A percentile compares a stretch with the other conserved stretches of the same genome.
Evolutionary conservation across 176 grass and related monocot genomes (phyloP).

Genomic region (Juncus inflexus): DNA sequence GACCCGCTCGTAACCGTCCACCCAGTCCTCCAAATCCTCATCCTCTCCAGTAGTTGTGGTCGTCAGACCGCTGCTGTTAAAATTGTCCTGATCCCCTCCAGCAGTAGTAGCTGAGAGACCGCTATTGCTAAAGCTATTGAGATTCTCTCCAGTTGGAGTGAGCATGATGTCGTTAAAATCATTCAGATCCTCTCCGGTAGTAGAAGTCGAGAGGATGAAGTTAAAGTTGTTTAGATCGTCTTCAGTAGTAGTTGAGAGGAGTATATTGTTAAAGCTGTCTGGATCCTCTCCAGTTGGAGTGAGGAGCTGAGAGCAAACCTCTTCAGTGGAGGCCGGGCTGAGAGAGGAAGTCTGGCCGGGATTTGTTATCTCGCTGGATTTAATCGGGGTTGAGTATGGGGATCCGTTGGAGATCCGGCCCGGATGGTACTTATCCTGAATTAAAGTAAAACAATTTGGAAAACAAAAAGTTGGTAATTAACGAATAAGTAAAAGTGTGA

Average conservation of each 20-base stretch:
- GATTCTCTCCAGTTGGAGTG: too few species aligned
- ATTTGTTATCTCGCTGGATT: slow-evolving; percentile 28
- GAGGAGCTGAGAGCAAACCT: slow-evolving; percentile 63
- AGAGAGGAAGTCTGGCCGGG: slow-evolving; percentile 31
- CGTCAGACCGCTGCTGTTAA: not conserved
- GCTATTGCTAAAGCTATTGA: not conserved
- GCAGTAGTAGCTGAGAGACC: not conserved
- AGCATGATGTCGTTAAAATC: not conserved
- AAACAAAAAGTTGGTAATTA: slow-evolving; percentile 5
- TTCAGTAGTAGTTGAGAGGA: too few species aligned
- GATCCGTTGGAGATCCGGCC: slow-evolving; percentile 23
- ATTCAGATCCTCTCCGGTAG: not conserved
- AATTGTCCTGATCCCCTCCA: slow-evolving; percentile 1
- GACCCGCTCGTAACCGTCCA: slow-evolving; percentile 36
- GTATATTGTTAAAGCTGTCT: not conserved
- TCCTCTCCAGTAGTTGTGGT: too few species aligned
- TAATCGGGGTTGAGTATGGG: slow-evolving; percentile 23
- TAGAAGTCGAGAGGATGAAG: not conserved
- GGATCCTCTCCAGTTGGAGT: slow-evolving; percentile 22
- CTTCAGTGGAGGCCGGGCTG: slow-evolving; percentile 60
- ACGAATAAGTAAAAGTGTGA: slow-evolving; percentile 20
- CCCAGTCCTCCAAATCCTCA: slow-evolving; percentile 28
- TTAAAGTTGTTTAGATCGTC: not conserved
- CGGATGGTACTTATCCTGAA: slow-evolving; percentile 32
- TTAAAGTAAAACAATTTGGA: slow-evolving; percentile 1